phyloP scores from a whole-genome alignment of 768 basidiomycete species.

The Exidia glandulosa region DNA sequence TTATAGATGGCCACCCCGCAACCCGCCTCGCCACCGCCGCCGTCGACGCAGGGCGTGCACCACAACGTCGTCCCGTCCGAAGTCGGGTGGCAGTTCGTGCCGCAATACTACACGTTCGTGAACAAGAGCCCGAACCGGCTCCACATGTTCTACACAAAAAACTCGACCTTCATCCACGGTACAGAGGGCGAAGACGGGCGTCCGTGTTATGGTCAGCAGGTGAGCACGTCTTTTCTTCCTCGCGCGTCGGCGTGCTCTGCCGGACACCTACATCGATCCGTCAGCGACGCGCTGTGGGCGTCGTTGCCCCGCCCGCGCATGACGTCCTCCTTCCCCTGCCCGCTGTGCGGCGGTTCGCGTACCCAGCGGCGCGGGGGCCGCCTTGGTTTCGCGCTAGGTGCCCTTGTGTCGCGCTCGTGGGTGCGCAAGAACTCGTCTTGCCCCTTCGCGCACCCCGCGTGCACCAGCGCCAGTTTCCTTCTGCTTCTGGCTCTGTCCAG shows the following conservation, averaged over 20 bases:
- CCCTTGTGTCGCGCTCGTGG: too few relatives aligned
- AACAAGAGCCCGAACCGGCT: slow-evolving; percentile 95
- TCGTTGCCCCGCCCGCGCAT: too few relatives aligned
- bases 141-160: slow-evolving; percentile 98
- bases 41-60: slow-evolving; percentile 22
- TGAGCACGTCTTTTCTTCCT: slow-evolving; percentile 24
- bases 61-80: slow-evolving; percentile 77
- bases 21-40: too few relatives aligned
- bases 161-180: slow-evolving; percentile 93
- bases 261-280: background rate
- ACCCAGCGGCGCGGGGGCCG: too few relatives aligned
- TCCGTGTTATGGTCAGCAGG: slow-evolving; percentile 88
- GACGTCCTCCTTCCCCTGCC: too few relatives aligned
- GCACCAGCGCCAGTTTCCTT: too few relatives aligned
- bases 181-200: slow-evolving; percentile 91
- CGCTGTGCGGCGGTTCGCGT: too few relatives aligned
- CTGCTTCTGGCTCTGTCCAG: too few relatives aligned
- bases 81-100: slow-evolving; percentile 99
- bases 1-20: too few relatives aligned
- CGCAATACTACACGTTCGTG: slow-evolving; percentile 98
- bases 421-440: too few relatives aligned
- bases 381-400: too few relatives aligned
- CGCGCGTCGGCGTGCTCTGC: background rate
- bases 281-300: slow-evolving; percentile 1
- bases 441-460: too few relatives aligned